phyloP scores from a whole-genome alignment of 306 rosid species.

The Hylodesmum podocarpum region DNA sequence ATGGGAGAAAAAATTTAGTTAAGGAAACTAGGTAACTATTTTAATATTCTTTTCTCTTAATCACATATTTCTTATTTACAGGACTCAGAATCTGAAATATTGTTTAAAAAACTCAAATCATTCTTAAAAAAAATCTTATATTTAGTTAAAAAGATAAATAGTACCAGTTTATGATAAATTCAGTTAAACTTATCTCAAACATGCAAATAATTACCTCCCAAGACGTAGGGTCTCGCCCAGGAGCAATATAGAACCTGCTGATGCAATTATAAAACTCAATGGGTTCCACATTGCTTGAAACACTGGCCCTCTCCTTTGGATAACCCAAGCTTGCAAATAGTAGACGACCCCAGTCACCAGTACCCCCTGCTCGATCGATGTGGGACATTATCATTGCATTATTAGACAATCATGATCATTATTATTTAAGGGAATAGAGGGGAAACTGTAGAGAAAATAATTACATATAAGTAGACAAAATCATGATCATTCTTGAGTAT shows the following conservation, averaged over 20 bases:
- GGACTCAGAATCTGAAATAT: no score
- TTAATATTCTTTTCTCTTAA: no score
- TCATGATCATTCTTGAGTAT: neutral
- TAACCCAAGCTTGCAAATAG: conserved; percentile 42
- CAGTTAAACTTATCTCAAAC: neutral
- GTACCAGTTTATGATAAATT: neutral
- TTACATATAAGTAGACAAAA: neutral
- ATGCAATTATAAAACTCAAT: conserved; percentile 43
- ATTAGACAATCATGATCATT: neutral
- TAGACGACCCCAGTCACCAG: conserved; percentile 36
- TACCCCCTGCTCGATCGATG: conserved; percentile 38
- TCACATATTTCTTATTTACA: no score
- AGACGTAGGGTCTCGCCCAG: conserved; percentile 42
- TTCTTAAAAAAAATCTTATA: no score
- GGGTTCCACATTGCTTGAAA: conserved; percentile 54
- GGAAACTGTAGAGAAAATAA: neutral
- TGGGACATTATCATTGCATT: neutral
- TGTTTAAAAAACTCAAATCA: no score
- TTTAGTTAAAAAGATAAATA: no score
- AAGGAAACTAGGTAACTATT: no score
- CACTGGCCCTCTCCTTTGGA: conserved; percentile 49
- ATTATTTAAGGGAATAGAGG: neutral
- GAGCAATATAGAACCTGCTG: conserved; percentile 41
- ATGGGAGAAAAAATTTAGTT: no score
- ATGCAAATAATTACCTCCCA: conserved; percentile 40